Evolutionary conservation across 2,329 filamentous ascomycete species (phyloP).

Genomic region (Parastagonospora avenae): DNA sequence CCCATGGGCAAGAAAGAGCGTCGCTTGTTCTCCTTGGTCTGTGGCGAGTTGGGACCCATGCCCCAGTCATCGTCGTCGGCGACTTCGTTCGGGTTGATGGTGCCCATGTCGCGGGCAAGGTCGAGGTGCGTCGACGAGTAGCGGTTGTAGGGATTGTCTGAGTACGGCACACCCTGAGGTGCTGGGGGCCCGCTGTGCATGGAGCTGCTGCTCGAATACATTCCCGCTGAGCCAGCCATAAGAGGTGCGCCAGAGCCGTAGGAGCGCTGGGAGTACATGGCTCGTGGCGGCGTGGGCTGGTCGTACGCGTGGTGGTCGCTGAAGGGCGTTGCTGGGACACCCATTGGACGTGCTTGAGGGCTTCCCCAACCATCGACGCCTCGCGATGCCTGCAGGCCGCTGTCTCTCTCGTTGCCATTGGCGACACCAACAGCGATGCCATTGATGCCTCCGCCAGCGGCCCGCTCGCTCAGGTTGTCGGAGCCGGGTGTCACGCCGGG

Average conservation of each 20-base stretch:
- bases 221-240: conserved; percentile 38
- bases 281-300: conserved; percentile 21
- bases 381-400: too few relatives aligned
- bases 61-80: conserved; percentile 89
- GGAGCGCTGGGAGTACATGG: conserved; percentile 30
- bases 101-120: conserved; percentile 45
- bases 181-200: conserved; percentile 55
- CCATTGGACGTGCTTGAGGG: conserved; percentile 23
- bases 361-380: conserved; percentile 36
- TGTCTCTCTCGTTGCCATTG: too few relatives aligned
- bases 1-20: conserved; percentile 66
- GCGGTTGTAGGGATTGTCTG: conserved; percentile 70
- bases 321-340: conserved; percentile 33
- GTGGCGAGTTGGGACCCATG: conserved; percentile 58
- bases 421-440: too few relatives aligned
- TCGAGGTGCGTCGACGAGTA: conserved; percentile 52
- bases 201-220: conserved; percentile 49
- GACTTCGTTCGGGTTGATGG: conserved; percentile 78
- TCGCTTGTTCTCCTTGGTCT: conserved; percentile 56
- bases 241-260: conserved; percentile 29
- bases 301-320: conserved; percentile 32
- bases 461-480: conserved; percentile 69
- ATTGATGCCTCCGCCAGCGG: conserved; percentile 68
- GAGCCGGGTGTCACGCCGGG: conserved; percentile 60
- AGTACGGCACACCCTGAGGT: conserved; percentile 51